phyloP scores from a whole-genome alignment of 352 stramenopile species.

The Pythium phragmiticola region DNA sequence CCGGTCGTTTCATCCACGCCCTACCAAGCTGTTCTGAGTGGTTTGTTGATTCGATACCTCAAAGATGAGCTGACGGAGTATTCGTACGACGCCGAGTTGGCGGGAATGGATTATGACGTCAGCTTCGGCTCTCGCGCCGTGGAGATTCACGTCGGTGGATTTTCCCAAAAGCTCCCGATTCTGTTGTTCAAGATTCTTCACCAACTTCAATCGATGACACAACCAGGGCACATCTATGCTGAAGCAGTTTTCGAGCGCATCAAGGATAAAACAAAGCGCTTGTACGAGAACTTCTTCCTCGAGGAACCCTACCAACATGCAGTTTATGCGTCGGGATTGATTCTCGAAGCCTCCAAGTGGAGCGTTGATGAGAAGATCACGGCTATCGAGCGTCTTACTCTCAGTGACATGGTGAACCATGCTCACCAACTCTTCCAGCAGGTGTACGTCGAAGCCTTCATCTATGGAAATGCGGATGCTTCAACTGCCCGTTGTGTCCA shows the following conservation, averaged over 20 bases:
- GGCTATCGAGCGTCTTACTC: slow-evolving; percentile 56
- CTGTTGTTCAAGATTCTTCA: slow-evolving; percentile 76
- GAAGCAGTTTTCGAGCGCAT: slow-evolving; percentile 78
- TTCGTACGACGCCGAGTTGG: slow-evolving; percentile 73
- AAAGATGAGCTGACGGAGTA: slow-evolving; percentile 87
- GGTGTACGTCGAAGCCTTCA: slow-evolving; percentile 68
- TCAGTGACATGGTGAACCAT: slow-evolving; percentile 52
- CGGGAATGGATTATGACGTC: slow-evolving; percentile 76
- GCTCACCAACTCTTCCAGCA: slow-evolving; percentile 62
- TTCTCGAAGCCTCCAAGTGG: slow-evolving; percentile 78
- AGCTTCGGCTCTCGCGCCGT: slow-evolving; percentile 64
- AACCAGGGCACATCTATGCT: slow-evolving; percentile 50
- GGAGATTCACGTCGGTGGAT: slow-evolving; percentile 84
- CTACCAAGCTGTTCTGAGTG: slow-evolving; percentile 69
- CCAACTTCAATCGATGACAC: slow-evolving; percentile 48
- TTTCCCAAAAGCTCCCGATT: slow-evolving; percentile 88
- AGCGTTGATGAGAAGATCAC: slow-evolving; percentile 85
- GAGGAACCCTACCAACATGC: slow-evolving; percentile 92
- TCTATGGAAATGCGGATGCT: slow-evolving; percentile 67
- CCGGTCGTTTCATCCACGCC: slow-evolving; percentile 53
- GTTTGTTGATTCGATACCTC: slow-evolving; percentile 69
- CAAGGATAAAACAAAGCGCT: slow-evolving; percentile 78
- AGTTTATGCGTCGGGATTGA: slow-evolving; percentile 68
- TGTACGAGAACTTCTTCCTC: slow-evolving; percentile 88
- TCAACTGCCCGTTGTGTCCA: slow-evolving; percentile 32